A percentile compares a stretch with the other conserved stretches of the same genome.
Conservation (phyloP, 805 yeast species). For the Candida takata region DNA sequence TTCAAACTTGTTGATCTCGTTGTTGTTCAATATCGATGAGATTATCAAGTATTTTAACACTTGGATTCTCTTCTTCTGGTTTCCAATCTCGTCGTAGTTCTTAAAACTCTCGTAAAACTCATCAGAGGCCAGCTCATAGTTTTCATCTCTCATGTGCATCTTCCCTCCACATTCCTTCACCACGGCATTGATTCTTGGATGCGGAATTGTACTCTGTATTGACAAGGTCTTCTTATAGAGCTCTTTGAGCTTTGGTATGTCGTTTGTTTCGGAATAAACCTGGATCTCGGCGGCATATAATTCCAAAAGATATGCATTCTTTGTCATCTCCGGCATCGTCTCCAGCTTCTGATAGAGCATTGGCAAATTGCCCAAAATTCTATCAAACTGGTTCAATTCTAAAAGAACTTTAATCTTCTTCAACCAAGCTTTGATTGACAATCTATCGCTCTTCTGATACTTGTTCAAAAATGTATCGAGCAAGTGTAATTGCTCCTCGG, state of each 20-base stretch:
- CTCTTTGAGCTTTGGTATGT: slow-evolving; percentile 34
- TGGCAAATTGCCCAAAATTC: slow-evolving; percentile 30
- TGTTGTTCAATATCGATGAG: slow-evolving; percentile 47
- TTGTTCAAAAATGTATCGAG: slow-evolving; percentile 24
- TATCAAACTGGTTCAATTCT: slow-evolving; percentile 22
- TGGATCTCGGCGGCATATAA: slow-evolving; percentile 61
- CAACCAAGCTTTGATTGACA: slow-evolving; percentile 42
- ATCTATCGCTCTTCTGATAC: slow-evolving; percentile 28
- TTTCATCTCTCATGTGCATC: slow-evolving; percentile 51
- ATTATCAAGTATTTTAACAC: slow-evolving; percentile 57
- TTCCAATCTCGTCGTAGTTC: slow-evolving; percentile 61
- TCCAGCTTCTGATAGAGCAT: slow-evolving; percentile 33
- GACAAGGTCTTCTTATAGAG: slow-evolving; percentile 42
- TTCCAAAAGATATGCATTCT: slow-evolving; percentile 48
- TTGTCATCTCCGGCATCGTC: slow-evolving; percentile 35
- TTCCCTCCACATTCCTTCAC: slow-evolving; percentile 72
- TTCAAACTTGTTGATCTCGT: slow-evolving; percentile 30
- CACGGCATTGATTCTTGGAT: slow-evolving; percentile 69
- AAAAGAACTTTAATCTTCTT: slow-evolving; percentile 34
- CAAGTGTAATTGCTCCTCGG: slow-evolving; percentile 21
- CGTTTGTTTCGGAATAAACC: slow-evolving; percentile 34
- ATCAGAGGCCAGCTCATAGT: slow-evolving; percentile 51
- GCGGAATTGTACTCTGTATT: slow-evolving; percentile 60
- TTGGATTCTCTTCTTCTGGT: slow-evolving; percentile 45
- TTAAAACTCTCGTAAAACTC: slow-evolving; percentile 51